Evolutionary conservation across 2,329 filamentous ascomycete genomes (phyloP), one percentile per base, ranked within the genome.

Genomic region (Verticillium zaregamsianum): DNA sequence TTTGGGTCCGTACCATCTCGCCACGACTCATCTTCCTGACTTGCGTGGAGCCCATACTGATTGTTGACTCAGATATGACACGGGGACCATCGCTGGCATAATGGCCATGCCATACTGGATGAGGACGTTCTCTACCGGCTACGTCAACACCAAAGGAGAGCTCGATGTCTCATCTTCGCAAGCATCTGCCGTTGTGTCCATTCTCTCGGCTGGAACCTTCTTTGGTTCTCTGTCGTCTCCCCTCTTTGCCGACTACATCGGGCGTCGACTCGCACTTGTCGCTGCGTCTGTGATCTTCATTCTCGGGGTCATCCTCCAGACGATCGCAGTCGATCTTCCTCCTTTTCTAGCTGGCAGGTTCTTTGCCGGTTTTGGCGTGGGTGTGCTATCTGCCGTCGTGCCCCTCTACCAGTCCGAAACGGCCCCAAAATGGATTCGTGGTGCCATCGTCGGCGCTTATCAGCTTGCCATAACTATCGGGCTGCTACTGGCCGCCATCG

Each of bases 161-260:
- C 75, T 70, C 5, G 76, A 80, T 64, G 72, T 88, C 35, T 80
- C 79, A 2, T 77, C 88, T 1, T 76, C 79, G 1, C 80, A 86
- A 65, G 79, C 85, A 52, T 89, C 88, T 0, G 79, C 86, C 45
- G 86, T 90, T 63, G 89, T 91, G 33, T 91, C 90, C 6, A 92
- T 92, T 66, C 82, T 93, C 20, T 92, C 89, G 0, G 88, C 87
- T 33, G 90, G 90, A 62, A 92, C 90, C 35, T 93, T 93, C 76
- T 88, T 92, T 66, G 90, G 90, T 49, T 84, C 90, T 14, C 80
- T 93, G 20, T 74, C 72, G 8, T 86, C 85, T 0, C 84, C 86
- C 9, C 80, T 86, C 59, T 68, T 91, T 49, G 86, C 84, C 28
- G 90, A 92, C 68, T 76, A 73, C 61, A 81, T 91, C 49, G 90